phyloP scores from a whole-genome alignment of 2,329 filamentous ascomycete species.

The Trichophaea hybrida region DNA sequence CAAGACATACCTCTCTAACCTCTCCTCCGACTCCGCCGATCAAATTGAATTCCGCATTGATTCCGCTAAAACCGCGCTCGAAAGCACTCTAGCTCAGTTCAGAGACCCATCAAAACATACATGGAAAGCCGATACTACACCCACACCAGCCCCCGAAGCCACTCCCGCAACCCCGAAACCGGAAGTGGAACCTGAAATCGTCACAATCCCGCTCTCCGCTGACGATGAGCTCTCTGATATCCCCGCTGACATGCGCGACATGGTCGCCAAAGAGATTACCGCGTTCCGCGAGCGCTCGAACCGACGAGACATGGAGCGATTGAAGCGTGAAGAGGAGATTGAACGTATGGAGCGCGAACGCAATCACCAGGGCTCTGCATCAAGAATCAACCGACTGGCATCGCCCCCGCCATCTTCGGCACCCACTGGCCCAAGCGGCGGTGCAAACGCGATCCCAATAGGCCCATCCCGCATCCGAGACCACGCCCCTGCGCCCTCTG shows the following conservation, averaged over 20 bases:
- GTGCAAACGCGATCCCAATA: slow-evolving; percentile 60
- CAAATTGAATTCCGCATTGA: slow-evolving; percentile 13
- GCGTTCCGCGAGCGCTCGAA: slow-evolving; percentile 88
- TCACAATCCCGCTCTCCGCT: slow-evolving; percentile 72
- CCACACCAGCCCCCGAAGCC: slow-evolving; percentile 4
- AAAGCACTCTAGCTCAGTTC: slow-evolving; percentile 48
- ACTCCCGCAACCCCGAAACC: slow-evolving; percentile 4
- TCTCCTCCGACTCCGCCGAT: slow-evolving; percentile 39
- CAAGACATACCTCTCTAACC: slow-evolving; percentile 71
- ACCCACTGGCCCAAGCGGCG: slow-evolving; percentile 46
- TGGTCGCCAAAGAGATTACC: slow-evolving; percentile 83
- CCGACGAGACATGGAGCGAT: slow-evolving; percentile 70
- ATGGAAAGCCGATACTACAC: slow-evolving; percentile 1
- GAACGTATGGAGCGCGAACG: slow-evolving; percentile 71
- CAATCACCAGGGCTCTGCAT: slow-evolving; percentile 39
- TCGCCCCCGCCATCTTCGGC: slow-evolving; percentile 50
- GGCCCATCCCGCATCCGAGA: slow-evolving; percentile 46
- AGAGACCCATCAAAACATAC: slow-evolving; percentile 22
- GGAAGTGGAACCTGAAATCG: slow-evolving; percentile 45
- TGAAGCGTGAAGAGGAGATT: slow-evolving; percentile 80
- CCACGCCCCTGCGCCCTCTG: slow-evolving; percentile 7
- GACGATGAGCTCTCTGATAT: slow-evolving; percentile 95
- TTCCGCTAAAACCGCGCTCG: slow-evolving; percentile 49
- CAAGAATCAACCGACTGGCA: slow-evolving; percentile 50
- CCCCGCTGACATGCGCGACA: slow-evolving; percentile 87